A percentile compares a stretch with the other conserved stretches of the same genome.
Evolutionary conservation across 1,284 basidiomycete genomes (phyloP).

Genomic region (Pyrrhoderma lamaoense): DNA sequence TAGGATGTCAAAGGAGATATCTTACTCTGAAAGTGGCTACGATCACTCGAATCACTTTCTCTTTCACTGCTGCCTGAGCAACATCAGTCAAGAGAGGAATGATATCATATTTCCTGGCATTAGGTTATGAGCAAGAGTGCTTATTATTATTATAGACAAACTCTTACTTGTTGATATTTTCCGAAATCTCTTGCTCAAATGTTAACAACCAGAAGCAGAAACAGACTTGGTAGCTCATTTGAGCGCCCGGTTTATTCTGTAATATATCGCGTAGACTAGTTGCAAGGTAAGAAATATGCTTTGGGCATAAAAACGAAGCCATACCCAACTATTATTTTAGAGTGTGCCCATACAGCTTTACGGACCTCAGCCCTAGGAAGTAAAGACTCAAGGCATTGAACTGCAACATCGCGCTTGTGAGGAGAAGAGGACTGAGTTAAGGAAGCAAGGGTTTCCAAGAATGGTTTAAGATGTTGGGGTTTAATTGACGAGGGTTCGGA

Average conservation of each 20-base stretch:
- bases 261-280: conserved; percentile 71
- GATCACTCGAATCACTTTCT: conserved; percentile 95
- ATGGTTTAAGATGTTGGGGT: conserved; percentile 54
- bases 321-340: conserved; percentile 62
- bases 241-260: conserved; percentile 71
- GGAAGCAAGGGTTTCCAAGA: conserved; percentile 56
- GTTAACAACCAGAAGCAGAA: conserved; percentile 94
- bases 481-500: conserved; percentile 48
- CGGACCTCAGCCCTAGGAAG: conserved; percentile 77
- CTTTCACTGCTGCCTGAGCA: conserved; percentile 89
- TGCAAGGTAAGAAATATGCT: not conserved
- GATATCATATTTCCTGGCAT: conserved; percentile 77
- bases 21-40: conserved; percentile 84
- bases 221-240: conserved; percentile 91
- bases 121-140: not conserved
- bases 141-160: not conserved
- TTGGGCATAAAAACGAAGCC: conserved; percentile 4
- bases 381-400: conserved; percentile 86
- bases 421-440: conserved; percentile 56
- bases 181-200: conserved; percentile 81
- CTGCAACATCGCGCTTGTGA: conserved; percentile 81
- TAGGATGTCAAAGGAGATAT: conserved; percentile 5
- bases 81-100: conserved; percentile 83
- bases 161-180: conserved; percentile 70
- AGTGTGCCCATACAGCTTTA: conserved; percentile 61